Conservation (phyloP, 177 flowering plant species). For the Vitis hybrid region DNA sequence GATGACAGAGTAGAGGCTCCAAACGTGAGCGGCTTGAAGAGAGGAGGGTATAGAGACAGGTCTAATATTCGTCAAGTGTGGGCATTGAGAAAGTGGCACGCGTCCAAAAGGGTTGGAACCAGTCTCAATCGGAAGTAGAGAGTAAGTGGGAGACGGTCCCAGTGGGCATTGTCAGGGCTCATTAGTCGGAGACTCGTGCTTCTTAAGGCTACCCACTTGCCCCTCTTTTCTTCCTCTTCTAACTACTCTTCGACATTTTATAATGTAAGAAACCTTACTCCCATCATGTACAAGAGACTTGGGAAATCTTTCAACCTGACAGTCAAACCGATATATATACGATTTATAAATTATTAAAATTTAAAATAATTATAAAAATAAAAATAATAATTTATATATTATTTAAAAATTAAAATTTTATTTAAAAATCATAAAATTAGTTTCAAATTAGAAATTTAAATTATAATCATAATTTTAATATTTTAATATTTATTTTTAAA, state of each 20-base stretch:
- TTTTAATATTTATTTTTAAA: too few relatives aligned
- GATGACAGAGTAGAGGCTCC: neutral
- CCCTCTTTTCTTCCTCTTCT: neutral
- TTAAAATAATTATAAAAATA: too few relatives aligned
- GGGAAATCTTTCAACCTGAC: too few relatives aligned
- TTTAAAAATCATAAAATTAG: too few relatives aligned
- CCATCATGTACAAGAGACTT: too few relatives aligned
- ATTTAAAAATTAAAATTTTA: too few relatives aligned
- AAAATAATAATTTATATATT: too few relatives aligned
- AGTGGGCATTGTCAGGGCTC: neutral
- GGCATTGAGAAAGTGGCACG: neutral
- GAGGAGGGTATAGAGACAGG: neutral
- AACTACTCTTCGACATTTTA: neutral
- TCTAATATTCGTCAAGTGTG: neutral
- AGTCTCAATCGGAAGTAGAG: slow-evolving; percentile 4
- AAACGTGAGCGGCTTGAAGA: neutral
- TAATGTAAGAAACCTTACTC: too few relatives aligned
- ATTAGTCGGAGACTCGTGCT: neutral
- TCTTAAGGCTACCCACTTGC: neutral
- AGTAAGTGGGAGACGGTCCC: neutral
- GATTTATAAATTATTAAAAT: too few relatives aligned
- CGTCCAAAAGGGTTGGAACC: slow-evolving; percentile 7
- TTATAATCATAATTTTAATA: too few relatives aligned
- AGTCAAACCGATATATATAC: too few relatives aligned
- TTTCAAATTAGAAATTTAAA: too few relatives aligned